Evolutionary conservation across 768 basidiomycete species (phyloP).

Genomic region (Leccinellum albellum): DNA sequence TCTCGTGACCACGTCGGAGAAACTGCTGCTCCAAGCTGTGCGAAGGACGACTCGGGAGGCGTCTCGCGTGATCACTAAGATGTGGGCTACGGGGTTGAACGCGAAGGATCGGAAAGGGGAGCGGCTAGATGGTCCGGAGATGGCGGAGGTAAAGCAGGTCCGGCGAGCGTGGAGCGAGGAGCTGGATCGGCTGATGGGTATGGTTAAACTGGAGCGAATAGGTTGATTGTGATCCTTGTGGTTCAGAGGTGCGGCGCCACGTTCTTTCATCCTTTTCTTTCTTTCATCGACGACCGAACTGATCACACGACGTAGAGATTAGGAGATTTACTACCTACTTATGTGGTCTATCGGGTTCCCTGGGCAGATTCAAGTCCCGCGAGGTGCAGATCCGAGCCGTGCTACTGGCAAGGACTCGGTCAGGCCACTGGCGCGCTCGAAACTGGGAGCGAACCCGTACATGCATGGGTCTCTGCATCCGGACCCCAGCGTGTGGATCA

Average conservation of each 20-base stretch:
- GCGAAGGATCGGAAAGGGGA: neutral
- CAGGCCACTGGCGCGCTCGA: neutral
- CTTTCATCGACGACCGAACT: neutral
- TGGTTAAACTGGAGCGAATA: slow-evolving; percentile 55
- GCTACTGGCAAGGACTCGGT: neutral
- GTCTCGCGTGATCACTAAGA: slow-evolving; percentile 40
- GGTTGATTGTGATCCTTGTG: slow-evolving; percentile 47
- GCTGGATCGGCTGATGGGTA: slow-evolving; percentile 34
- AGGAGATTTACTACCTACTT: slow-evolving; percentile 21
- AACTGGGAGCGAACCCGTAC: neutral
- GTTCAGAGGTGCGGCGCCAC: slow-evolving; percentile 35
- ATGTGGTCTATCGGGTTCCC: slow-evolving; percentile 17
- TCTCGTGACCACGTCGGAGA: slow-evolving; percentile 28
- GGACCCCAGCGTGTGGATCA: slow-evolving; percentile 4
- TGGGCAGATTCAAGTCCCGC: neutral
- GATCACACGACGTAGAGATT: neutral
- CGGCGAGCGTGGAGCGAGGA: slow-evolving; percentile 32
- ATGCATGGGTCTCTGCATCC: neutral
- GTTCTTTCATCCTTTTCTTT: neutral
- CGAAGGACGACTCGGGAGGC: slow-evolving; percentile 40
- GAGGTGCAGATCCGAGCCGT: neutral
- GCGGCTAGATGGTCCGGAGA: neutral
- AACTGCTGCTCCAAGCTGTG: slow-evolving; percentile 22
- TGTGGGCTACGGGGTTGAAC: slow-evolving; percentile 44
- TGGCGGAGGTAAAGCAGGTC: slow-evolving; percentile 4